Evolutionary conservation across 345 rosid genomes (phyloP).

Genomic region (Excoecaria cochinchinensis): DNA sequence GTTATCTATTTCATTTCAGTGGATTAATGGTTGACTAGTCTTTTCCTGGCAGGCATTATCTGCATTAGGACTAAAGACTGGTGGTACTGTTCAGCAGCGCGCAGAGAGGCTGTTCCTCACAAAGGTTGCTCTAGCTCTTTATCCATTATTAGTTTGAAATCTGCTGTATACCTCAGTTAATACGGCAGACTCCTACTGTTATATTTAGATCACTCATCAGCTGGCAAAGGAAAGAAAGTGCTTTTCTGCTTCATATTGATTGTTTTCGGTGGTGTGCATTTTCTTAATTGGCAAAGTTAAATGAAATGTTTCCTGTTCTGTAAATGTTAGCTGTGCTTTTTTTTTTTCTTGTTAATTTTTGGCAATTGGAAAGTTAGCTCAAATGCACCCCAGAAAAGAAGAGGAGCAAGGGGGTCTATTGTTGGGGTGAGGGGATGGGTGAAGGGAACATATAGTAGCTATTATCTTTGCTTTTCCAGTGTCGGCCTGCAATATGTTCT

Average conservation of each 20-base stretch:
- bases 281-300: not conserved
- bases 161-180: not conserved
- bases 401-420: too few relatives aligned
- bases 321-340: not conserved
- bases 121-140: slow-evolving; percentile 46
- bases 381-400: too few relatives aligned
- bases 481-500: not conserved
- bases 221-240: not conserved
- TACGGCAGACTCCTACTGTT: not conserved
- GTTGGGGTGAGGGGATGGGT: not conserved
- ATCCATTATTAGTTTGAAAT: not conserved
- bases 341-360: not conserved
- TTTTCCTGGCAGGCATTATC: slow-evolving; percentile 60
- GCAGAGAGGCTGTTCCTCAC: slow-evolving; percentile 94
- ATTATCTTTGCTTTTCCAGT: not conserved
- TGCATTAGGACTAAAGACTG: slow-evolving; percentile 87
- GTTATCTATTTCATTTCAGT: not conserved
- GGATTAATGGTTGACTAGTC: not conserved
- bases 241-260: not conserved
- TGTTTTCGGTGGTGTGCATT: not conserved
- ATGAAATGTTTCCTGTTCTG: not conserved
- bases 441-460: not conserved
- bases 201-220: not conserved
- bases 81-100: slow-evolving; percentile 87
- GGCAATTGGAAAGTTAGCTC: too few relatives aligned